Conservation (phyloP, 805 yeast species). For the Cyberlindnera mrakii region DNA sequence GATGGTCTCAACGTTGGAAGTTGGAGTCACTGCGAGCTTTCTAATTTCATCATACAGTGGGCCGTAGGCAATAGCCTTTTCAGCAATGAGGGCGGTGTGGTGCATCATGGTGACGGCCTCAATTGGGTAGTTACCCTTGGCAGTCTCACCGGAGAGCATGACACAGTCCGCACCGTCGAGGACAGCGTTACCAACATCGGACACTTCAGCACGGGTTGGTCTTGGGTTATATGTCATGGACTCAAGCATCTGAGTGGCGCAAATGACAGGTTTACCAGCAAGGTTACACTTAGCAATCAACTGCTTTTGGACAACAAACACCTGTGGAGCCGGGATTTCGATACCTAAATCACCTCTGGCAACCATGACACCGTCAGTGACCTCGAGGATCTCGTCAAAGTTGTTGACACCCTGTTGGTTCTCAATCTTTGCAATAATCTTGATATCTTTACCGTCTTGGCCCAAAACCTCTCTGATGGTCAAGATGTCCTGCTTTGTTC, state of each 20-base stretch:
- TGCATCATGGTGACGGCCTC: conserved; percentile 99
- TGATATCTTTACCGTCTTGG: conserved; percentile 93
- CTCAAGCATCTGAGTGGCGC: conserved; percentile 99
- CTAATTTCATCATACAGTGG: conserved; percentile 83
- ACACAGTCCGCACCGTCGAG: conserved; percentile 99
- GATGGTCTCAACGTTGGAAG: conserved; percentile 91
- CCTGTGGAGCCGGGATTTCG: conserved; percentile 99
- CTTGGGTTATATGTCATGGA: conserved; percentile 99
- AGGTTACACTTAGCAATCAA: conserved; percentile 98
- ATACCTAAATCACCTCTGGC: conserved; percentile 99
- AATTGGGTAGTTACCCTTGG: conserved; percentile 97
- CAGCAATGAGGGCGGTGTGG: conserved; percentile 93
- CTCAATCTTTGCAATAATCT: conserved; percentile 96
- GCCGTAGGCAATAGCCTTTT: conserved; percentile 89
- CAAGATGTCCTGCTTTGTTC: conserved; percentile 84
- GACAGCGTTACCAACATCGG: conserved; percentile 98
- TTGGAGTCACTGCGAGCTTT: conserved; percentile 78
- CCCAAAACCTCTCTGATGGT: conserved; percentile 93
- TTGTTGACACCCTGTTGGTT: conserved; percentile 99
- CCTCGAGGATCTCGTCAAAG: conserved; percentile 91
- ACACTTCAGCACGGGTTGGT: conserved; percentile 99
- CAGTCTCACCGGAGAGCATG: conserved; percentile 99
- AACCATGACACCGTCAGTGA: conserved; percentile 99
- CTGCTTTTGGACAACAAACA: conserved; percentile 97
- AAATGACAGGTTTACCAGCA: conserved; percentile 98